Conservation (phyloP, 2,329 filamentous ascomycete genomes). For the Endothia cerciana region DNA sequence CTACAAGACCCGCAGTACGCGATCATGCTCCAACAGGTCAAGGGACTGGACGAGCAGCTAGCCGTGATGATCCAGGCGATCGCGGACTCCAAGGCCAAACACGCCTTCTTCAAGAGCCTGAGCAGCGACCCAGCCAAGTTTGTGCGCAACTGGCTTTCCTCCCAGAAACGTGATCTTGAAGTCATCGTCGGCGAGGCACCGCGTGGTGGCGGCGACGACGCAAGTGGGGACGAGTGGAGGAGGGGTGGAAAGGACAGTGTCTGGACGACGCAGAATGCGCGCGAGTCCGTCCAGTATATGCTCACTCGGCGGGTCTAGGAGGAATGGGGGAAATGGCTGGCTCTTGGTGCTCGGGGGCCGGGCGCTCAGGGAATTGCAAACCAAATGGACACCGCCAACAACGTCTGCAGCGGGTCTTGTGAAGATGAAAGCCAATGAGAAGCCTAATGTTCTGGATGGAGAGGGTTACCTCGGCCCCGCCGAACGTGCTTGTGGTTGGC, state of each 20-base stretch:
- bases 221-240: conserved; percentile 70
- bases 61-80: conserved; percentile 83
- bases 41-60: conserved; percentile 80
- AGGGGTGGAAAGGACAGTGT: conserved; percentile 58
- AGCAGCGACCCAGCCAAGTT: conserved; percentile 83
- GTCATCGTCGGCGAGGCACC: conserved; percentile 83
- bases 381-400: neutral
- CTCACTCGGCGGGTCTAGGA: conserved; percentile 38
- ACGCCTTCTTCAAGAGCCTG: conserved; percentile 81
- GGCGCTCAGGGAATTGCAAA: neutral
- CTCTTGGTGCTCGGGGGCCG: neutral
- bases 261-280: conserved; percentile 61
- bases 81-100: conserved; percentile 83
- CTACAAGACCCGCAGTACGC: conserved; percentile 72
- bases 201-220: conserved; percentile 61
- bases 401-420: neutral
- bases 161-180: conserved; percentile 88
- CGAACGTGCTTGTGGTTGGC: neutral
- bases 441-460: neutral
- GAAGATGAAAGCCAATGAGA: too few species aligned
- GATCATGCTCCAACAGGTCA: conserved; percentile 74
- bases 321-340: neutral
- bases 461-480: neutral
- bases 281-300: conserved; percentile 66
- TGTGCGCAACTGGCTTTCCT: conserved; percentile 84